These are phyloP conservation scores for Fusarium buharicum DNA, from an alignment of 2,329 filamentous ascomycete genomes.

Conservation along the genomic window DNA sequence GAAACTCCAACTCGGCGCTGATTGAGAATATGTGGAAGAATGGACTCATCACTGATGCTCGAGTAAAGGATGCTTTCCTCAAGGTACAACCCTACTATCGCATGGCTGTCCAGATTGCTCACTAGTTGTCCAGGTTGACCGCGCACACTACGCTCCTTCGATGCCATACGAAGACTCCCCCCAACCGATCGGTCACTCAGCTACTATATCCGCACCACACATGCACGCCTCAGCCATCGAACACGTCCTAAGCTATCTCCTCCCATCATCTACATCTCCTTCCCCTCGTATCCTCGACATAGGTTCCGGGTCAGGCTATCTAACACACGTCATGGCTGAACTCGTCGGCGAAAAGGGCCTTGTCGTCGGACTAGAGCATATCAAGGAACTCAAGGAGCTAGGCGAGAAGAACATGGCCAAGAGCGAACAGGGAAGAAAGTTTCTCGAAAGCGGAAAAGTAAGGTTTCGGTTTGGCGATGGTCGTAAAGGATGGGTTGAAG, in stretches of 20 bases:
- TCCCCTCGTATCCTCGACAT: slow-evolving; percentile 74
- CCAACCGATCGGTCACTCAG: slow-evolving; percentile 64
- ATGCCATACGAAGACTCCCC: slow-evolving; percentile 73
- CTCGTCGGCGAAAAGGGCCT: slow-evolving; percentile 66
- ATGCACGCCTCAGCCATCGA: slow-evolving; percentile 68
- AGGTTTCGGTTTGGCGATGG: slow-evolving; percentile 81
- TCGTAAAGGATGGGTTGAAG: slow-evolving; percentile 68
- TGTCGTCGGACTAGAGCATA: slow-evolving; percentile 81
- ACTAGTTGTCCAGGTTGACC: slow-evolving; percentile 73
- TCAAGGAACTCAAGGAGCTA: slow-evolving; percentile 69
- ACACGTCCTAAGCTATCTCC: slow-evolving; percentile 58
- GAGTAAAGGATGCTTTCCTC: slow-evolving; percentile 83
- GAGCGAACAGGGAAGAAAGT: slow-evolving; percentile 63
- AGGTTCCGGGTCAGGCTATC: slow-evolving; percentile 81
- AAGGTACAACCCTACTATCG: slow-evolving; percentile 58
- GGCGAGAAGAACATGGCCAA: slow-evolving; percentile 74
- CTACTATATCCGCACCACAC: slow-evolving; percentile 69
- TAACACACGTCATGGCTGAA: slow-evolving; percentile 89
- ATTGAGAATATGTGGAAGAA: slow-evolving; percentile 80
- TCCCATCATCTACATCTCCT: slow-evolving; percentile 49
- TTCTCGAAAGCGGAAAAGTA: slow-evolving; percentile 73
- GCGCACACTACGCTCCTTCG: slow-evolving; percentile 81
- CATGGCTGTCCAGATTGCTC: not conserved
- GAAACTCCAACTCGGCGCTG: slow-evolving; percentile 76
- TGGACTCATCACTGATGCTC: slow-evolving; percentile 75